phyloP scores from a whole-genome alignment of 805 yeast genomes.

The Pichia nakasei region DNA sequence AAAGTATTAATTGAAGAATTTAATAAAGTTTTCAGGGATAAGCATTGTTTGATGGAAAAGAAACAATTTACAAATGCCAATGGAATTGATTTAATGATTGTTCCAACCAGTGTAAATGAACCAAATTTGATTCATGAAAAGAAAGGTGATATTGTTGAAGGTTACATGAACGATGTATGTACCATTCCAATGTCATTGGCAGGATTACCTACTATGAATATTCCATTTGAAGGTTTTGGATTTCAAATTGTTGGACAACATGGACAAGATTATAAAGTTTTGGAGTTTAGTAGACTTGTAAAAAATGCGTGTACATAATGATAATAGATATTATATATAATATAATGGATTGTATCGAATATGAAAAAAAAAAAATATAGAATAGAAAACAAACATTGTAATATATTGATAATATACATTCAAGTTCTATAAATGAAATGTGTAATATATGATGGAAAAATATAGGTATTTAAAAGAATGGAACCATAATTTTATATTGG shows the following conservation, averaged over 20 bases:
- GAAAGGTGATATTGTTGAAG: constrained; percentile 35
- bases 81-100: constrained; percentile 60
- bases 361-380: neutral
- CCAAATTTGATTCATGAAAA: constrained; percentile 29
- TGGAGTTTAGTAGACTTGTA: constrained; percentile 28
- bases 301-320: neutral
- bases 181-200: constrained; percentile 90
- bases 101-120: constrained; percentile 54
- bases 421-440: too few species aligned
- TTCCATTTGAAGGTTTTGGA: constrained; percentile 61
- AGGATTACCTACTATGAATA: constrained; percentile 76
- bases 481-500: too few species aligned
- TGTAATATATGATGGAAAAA: too few species aligned
- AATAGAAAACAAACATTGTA: neutral
- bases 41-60: constrained; percentile 31
- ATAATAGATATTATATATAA: constrained; percentile 1
- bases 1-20: constrained; percentile 54
- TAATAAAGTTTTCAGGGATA: constrained; percentile 47
- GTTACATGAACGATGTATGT: constrained; percentile 72
- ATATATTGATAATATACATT: too few species aligned
- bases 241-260: constrained; percentile 79
- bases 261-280: constrained; percentile 65
- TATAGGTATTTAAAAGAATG: too few species aligned
- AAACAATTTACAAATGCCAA: constrained; percentile 10
- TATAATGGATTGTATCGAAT: neutral